Percentiles rank a stretch among this genome's conserved stretches.
phyloP scores from a whole-genome alignment of 768 basidiomycete species.

The Suillus plorans region DNA sequence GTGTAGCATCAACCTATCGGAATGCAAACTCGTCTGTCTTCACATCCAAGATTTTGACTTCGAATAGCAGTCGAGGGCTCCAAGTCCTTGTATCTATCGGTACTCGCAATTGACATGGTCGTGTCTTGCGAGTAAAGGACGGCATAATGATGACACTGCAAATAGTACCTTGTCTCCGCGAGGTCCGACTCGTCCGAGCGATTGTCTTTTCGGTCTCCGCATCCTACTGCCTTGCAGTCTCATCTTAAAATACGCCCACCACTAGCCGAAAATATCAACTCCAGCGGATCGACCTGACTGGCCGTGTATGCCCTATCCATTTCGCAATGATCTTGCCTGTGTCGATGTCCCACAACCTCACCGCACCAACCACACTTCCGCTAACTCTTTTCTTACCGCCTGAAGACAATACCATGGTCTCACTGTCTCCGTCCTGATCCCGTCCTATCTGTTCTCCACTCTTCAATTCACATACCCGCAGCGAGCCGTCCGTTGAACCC shows the following conservation, averaged over 20 bases:
- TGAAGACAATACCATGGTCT: not conserved
- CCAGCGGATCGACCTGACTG: not conserved
- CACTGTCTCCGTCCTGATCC: not conserved
- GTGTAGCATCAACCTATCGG: not conserved
- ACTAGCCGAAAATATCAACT: not conserved
- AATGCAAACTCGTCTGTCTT: not conserved
- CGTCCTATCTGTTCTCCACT: not conserved
- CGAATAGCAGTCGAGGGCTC: not conserved
- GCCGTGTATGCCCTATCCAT: not conserved
- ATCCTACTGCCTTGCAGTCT: not conserved
- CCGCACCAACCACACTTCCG: not conserved
- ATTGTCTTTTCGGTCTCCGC: constrained; percentile 20
- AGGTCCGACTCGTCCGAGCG: not conserved
- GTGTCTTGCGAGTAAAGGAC: not conserved
- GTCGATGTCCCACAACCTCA: not conserved
- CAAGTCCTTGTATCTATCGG: not conserved
- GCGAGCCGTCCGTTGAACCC: not conserved
- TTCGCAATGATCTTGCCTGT: not conserved
- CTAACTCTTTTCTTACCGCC: not conserved
- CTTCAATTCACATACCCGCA: not conserved
- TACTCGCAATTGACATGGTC: not conserved
- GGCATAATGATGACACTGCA: not conserved
- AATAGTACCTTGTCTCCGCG: not conserved
- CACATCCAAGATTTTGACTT: not conserved
- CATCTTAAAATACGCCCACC: not conserved